Evolutionary conservation across 2,329 filamentous ascomycete species (phyloP).

Genomic region (Pseudogymnoascus sp.): DNA sequence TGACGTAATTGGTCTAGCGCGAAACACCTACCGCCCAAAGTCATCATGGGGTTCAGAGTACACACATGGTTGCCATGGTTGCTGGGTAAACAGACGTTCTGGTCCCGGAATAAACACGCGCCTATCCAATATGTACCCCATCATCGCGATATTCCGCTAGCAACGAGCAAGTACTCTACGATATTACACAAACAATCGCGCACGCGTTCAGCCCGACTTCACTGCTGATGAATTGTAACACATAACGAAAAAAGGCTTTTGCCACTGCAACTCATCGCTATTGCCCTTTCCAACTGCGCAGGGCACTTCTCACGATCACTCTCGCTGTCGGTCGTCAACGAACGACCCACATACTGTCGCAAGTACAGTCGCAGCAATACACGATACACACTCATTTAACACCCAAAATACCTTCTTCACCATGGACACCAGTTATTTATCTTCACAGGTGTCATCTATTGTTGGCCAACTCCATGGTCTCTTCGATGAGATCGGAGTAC

Average conservation of each 20-base stretch:
- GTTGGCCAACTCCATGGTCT: constrained; percentile 87
- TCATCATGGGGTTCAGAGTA: neutral
- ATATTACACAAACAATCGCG: constrained; percentile 8
- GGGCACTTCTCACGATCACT: neutral
- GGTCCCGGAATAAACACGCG: constrained; percentile 8
- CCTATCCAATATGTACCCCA: constrained; percentile 5
- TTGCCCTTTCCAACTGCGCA: neutral
- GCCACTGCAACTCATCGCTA: constrained; percentile 4
- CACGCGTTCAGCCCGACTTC: neutral
- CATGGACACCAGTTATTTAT: constrained; percentile 89
- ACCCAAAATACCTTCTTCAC: neutral
- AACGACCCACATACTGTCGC: constrained; percentile 4
- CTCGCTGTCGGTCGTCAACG: neutral
- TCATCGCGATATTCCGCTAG: constrained; percentile 5
- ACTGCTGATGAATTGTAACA: constrained; percentile 8
- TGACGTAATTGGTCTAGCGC: neutral
- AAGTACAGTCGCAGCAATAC: constrained; percentile 2
- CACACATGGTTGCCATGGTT: constrained; percentile 6
- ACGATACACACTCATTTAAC: neutral
- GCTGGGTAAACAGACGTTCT: constrained; percentile 7
- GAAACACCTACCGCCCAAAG: constrained; percentile 5
- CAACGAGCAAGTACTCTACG: neutral
- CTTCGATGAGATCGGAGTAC: constrained; percentile 97
- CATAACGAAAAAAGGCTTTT: constrained; percentile 5
- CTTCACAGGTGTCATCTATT: constrained; percentile 90